phyloP scores from a whole-genome alignment of 768 basidiomycete genomes.

The Ramaria sp. region DNA sequence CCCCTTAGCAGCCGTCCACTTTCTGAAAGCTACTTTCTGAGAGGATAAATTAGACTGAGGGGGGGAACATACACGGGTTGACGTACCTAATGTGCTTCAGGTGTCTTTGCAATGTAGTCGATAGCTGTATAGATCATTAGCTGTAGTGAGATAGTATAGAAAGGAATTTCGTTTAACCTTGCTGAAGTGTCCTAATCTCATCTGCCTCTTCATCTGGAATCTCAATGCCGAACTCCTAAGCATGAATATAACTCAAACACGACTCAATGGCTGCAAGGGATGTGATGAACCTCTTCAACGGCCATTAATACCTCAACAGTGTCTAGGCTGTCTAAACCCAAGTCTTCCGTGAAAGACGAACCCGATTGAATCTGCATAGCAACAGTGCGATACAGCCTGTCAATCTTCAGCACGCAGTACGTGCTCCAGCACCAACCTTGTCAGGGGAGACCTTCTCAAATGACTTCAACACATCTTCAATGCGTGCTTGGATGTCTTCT shows the following conservation, averaged over 20 bases:
- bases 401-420: background rate
- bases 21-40: background rate
- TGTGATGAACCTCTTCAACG: slow-evolving; percentile 70
- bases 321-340: slow-evolving; percentile 92
- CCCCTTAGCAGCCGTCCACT: background rate
- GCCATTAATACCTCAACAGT: slow-evolving; percentile 99
- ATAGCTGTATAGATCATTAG: slow-evolving; percentile 47
- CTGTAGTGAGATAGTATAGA: slow-evolving; percentile 8
- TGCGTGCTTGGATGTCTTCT: slow-evolving; percentile 59
- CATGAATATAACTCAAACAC: background rate
- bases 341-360: slow-evolving; percentile 66
- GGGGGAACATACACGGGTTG: background rate
- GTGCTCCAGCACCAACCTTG: slow-evolving; percentile 41
- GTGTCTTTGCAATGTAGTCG: slow-evolving; percentile 90
- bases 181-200: slow-evolving; percentile 81
- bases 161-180: slow-evolving; percentile 42
- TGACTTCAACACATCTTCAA: slow-evolving; percentile 74
- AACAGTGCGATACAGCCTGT: background rate
- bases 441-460: slow-evolving; percentile 79
- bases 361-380: slow-evolving; percentile 45
- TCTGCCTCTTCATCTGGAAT: slow-evolving; percentile 97
- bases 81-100: slow-evolving; percentile 37
- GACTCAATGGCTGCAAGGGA: background rate
- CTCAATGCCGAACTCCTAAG: slow-evolving; percentile 91
- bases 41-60: background rate